Base-by-base conservation (phyloP, 2,329 filamentous ascomycete genomes). In the Pseudohalonectria lignicola region DNA sequence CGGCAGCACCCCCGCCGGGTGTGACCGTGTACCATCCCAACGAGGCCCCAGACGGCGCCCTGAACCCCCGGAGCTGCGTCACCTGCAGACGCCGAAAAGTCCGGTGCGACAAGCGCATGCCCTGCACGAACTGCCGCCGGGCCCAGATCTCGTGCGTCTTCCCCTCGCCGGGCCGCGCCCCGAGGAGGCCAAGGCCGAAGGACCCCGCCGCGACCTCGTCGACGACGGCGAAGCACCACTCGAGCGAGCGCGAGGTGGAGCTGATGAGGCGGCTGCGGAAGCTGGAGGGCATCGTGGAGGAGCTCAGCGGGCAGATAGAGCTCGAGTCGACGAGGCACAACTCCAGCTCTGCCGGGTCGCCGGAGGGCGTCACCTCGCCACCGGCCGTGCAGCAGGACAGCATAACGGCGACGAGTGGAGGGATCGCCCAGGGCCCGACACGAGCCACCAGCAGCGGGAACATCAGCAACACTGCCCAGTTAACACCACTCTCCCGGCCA, bases 201-300 rank as follows among this genome's bases (percentile, higher is more conserved):
- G 72, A 81, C 33, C 74, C 75, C 5, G 61, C 66, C 16, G 59
- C 65, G n/a, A 18, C 11, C 4, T 7, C 26, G 10, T n/a, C 13
- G 13, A n/a, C 8, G 8, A n/a, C 8, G n/a, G 13, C 35, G 17
- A 72, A 73, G 49, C 71, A 72, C 49, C 71, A 66, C 38, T 71
- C 73, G 40, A 78, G 68, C 49, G 73, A 78, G 52, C 66, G 76
- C 33, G 76, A 81, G 55, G 62, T 71, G 31, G 82, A 87, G 61
- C 61, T 88, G 42, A 65, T 87, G 56, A 82, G 85, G 56, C 67
- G 83, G 11, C 53, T 88, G 53, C 66, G 76, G 43, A 80, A 83
- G 54, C 60, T 88, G 19, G 83, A 88, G 54, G 80, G 80, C 1
- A 84, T 88, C 20, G 83, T 88, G 13, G 74, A 80, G 54, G 76